A percentile compares a stretch with the other conserved stretches of the same genome.
Evolutionary conservation across 495 filamentous ascomycete species (phyloP).

Genomic region (Penicillium flavigenum): DNA sequence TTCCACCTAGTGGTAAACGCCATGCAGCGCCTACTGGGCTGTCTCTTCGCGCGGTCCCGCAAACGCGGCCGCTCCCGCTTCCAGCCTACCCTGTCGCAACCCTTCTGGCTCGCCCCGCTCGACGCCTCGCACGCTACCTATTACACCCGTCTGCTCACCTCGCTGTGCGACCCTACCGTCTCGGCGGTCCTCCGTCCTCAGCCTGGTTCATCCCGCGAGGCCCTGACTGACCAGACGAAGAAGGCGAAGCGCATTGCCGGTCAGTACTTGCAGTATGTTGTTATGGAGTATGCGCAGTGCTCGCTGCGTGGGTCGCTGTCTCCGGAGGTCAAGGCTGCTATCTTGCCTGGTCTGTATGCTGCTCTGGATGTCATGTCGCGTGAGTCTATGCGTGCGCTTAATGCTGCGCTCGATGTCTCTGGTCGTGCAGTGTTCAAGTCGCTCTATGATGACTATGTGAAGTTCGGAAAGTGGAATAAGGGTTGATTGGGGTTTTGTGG

Average conservation of each 20-base stretch:
- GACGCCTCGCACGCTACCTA: constrained; percentile 55
- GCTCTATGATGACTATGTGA: constrained; percentile 66
- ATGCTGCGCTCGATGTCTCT: constrained; percentile 65
- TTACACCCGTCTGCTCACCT: constrained; percentile 69
- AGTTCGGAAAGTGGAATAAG: constrained; percentile 70
- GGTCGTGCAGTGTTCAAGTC: constrained; percentile 69
- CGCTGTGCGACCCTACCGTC: constrained; percentile 75
- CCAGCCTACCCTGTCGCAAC: constrained; percentile 29
- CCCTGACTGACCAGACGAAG: constrained; percentile 72
- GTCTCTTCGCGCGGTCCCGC: constrained; percentile 58
- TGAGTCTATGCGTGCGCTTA: constrained; percentile 64
- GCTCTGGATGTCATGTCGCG: constrained; percentile 66
- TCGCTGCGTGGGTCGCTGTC: constrained; percentile 57
- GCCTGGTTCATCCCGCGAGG: constrained; percentile 35
- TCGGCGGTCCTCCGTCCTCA: constrained; percentile 62
- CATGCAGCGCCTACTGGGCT: constrained; percentile 62
- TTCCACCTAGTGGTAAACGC: constrained; percentile 67
- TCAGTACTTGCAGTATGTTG: constrained; percentile 68
- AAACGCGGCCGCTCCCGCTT: constrained; percentile 45
- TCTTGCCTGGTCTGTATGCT: constrained; percentile 71
- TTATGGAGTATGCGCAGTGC: constrained; percentile 68
- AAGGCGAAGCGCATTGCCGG: constrained; percentile 73
- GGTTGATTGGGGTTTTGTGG: constrained; percentile 26
- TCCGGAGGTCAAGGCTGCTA: constrained; percentile 62
- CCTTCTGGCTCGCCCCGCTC: constrained; percentile 49